Conservation (phyloP, 1,139 yeast species). For the Sugiyamaella novakii region DNA sequence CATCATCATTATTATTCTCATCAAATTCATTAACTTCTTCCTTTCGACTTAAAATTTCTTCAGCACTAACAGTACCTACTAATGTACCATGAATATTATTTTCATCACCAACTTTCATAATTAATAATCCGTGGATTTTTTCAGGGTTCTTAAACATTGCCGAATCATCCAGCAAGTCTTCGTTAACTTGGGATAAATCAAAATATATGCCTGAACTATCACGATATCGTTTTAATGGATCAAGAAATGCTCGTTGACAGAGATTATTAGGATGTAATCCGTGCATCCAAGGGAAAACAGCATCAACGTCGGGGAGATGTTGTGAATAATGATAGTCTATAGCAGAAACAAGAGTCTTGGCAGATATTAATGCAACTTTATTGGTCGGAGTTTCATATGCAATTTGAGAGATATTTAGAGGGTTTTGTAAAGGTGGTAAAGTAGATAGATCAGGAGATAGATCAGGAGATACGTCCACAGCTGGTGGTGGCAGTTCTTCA, state of each 20-base stretch:
- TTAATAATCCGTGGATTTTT: slow-evolving; percentile 37
- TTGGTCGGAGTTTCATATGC: slow-evolving; percentile 5
- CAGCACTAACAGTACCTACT: slow-evolving; percentile 62
- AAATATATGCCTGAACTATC: slow-evolving; percentile 23
- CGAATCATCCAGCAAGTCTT: slow-evolving; percentile 20
- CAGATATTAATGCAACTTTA: slow-evolving; percentile 29
- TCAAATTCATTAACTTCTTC: slow-evolving; percentile 12
- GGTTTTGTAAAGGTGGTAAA: slow-evolving; percentile 9
- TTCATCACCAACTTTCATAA: slow-evolving; percentile 46
- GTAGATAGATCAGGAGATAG: background rate
- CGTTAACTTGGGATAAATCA: slow-evolving; percentile 18
- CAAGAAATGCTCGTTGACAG: slow-evolving; percentile 40
- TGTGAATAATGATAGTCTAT: slow-evolving; percentile 41
- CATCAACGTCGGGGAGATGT: slow-evolving; percentile 65
- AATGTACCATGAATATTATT: slow-evolving; percentile 48
- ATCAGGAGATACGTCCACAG: background rate
- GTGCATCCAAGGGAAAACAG: slow-evolving; percentile 90
- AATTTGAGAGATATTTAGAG: slow-evolving; percentile 6
- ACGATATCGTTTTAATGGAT: slow-evolving; percentile 34
- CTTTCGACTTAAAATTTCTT: slow-evolving; percentile 53
- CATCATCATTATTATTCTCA: slow-evolving; percentile 1
- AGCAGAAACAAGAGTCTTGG: slow-evolving; percentile 37
- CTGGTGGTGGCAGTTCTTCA: background rate
- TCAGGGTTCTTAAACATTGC: slow-evolving; percentile 27
- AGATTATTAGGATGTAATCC: slow-evolving; percentile 50